Percentiles rank a stretch among this genome's conserved stretches.
Evolutionary conservation across 495 filamentous ascomycete genomes (phyloP).

Genomic region (Penicillium lagena): DNA sequence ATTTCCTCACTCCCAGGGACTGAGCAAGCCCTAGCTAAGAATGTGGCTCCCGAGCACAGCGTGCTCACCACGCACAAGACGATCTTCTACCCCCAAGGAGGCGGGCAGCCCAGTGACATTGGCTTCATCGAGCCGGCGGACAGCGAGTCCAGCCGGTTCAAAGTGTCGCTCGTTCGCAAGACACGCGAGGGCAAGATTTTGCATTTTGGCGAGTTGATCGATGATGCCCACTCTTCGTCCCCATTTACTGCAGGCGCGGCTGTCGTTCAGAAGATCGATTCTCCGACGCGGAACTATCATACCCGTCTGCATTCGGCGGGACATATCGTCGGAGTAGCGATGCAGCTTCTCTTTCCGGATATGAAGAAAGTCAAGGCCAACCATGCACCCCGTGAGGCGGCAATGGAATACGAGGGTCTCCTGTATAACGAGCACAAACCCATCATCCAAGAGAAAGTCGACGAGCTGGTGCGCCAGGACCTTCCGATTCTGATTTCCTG

Average conservation of each 20-base stretch:
- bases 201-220: slow-evolving; percentile 50
- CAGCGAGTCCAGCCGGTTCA: slow-evolving; percentile 25
- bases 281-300: slow-evolving; percentile 46
- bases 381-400: slow-evolving; percentile 53
- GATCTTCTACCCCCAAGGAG: slow-evolving; percentile 61
- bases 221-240: background rate
- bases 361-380: slow-evolving; percentile 58
- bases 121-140: slow-evolving; percentile 38
- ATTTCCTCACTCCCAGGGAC: slow-evolving; percentile 41
- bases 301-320: slow-evolving; percentile 60
- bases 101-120: slow-evolving; percentile 58
- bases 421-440: slow-evolving; percentile 54
- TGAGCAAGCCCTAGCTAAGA: slow-evolving; percentile 26
- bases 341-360: slow-evolving; percentile 43
- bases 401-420: slow-evolving; percentile 53
- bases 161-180: slow-evolving; percentile 45
- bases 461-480: slow-evolving; percentile 44
- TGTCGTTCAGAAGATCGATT: slow-evolving; percentile 48
- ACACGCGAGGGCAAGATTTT: slow-evolving; percentile 42
- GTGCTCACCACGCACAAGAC: slow-evolving; percentile 48
- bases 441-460: slow-evolving; percentile 47
- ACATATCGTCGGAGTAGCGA: slow-evolving; percentile 55
- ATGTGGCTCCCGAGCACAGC: slow-evolving; percentile 8
- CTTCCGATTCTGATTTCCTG: slow-evolving; percentile 52
- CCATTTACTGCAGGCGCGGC: slow-evolving; percentile 29